Conservation (phyloP, 768 basidiomycete genomes). For the Tylopilus vinaceipallidus region DNA sequence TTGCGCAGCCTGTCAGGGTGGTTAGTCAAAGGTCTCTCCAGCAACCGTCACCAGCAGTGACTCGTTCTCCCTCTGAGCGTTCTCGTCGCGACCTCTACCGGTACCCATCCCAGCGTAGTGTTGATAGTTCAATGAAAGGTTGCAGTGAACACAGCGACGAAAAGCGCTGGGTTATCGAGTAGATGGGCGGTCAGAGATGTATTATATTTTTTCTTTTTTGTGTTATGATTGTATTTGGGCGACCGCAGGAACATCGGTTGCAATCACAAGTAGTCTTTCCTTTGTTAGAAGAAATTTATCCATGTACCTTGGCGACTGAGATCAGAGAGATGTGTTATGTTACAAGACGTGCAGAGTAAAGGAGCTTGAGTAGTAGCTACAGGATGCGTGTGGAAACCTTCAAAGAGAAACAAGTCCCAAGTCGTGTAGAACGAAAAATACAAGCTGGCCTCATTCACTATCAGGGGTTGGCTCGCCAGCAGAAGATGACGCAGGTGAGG, state of each 20-base stretch:
- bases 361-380: constrained; percentile 16
- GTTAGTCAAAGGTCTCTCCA: constrained; percentile 1
- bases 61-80: constrained; percentile 27
- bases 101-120: constrained; percentile 2
- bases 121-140: constrained; percentile 7
- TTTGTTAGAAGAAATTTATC: neutral
- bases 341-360: constrained; percentile 5
- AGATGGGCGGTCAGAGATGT: neutral
- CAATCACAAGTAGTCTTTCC: neutral
- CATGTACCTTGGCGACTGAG: neutral
- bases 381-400: constrained; percentile 5
- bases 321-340: constrained; percentile 3
- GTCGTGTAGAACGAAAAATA: neutral
- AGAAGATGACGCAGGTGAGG: constrained; percentile 51
- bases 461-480: constrained; percentile 32
- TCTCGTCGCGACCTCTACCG: constrained; percentile 28
- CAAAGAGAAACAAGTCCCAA: neutral
- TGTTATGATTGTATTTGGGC: neutral
- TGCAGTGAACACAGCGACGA: neutral
- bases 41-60: constrained; percentile 36
- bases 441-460: constrained; percentile 20
- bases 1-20: constrained; percentile 20
- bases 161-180: constrained; percentile 34
- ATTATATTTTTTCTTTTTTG: neutral
- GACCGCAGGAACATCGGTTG: neutral